Evolutionary conservation across 2,329 filamentous ascomycete genomes (phyloP), one percentile per base, ranked within the genome.

Genomic region (Fusarium graminum): DNA sequence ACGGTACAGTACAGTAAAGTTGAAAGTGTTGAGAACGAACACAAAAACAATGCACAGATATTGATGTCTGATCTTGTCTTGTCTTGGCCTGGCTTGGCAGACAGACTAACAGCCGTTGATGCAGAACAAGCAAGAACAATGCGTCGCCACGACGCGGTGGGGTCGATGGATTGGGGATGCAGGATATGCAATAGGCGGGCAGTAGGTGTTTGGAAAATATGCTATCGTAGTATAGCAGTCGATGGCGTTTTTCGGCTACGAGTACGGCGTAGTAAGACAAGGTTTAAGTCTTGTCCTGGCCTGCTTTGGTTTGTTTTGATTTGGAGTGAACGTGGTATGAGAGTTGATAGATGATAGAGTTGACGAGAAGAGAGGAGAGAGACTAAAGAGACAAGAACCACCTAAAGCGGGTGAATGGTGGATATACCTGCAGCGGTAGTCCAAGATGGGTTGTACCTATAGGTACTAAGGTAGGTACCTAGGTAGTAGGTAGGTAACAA

Each of bases 121-220:
- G 50, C 56, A 53, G 52, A 66, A 22, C 22, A 22, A 22, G 22
- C 22, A 22, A 22, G 22, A 22, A 59, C 68, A 46, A 70, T 67
- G 65, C 59, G 58, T 30, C 65, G 63, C 63, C 63, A 70, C 69
- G 65, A 71, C 58, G 52, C 55, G 52, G 62, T 72, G 70, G 70
- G 52, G 68, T 70, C 64, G 62, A 52, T 54, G 57, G 53, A 62
- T 69, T 68, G 16, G 14, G 34, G 34, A 36, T 36, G 34, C 68
- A 61, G 52, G 61, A 59, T 60, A 67, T 70, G 67, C 64, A 68
- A 54, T 22, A 54, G 36, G 36, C 39, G n/a, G 41, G 39, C 55
- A 59, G 56, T 34, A 44, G 6, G 9, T 36, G 17, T 16, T 13
- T 29, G 14, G 16, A 36, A 52, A 34, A 19, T 45, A 40, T 34